These are phyloP conservation scores for Marchantia paleacea DNA, from an alignment of 225 moss, liverwort and hornwort species.

Conservation along the genomic window DNA sequence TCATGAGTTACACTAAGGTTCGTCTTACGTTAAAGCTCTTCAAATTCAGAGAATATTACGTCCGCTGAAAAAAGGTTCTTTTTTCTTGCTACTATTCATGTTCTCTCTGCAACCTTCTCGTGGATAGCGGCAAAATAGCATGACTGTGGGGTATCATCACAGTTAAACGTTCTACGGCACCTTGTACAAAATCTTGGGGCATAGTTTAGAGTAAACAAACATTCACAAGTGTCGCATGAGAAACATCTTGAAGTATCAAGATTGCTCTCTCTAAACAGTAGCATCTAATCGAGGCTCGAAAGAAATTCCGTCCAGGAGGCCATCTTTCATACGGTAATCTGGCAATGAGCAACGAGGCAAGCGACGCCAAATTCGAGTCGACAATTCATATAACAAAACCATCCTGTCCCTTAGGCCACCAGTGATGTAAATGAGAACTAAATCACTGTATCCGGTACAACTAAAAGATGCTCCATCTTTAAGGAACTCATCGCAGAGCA, in stretches of 20 bases:
- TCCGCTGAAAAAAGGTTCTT: too few relatives aligned
- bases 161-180: too few relatives aligned
- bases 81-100: too few relatives aligned
- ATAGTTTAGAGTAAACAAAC: too few relatives aligned
- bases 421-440: constrained; percentile 49
- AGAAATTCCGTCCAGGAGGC: constrained; percentile 51
- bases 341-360: constrained; percentile 46
- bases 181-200: too few relatives aligned
- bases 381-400: constrained; percentile 44
- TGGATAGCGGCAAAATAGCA: too few relatives aligned
- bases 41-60: too few relatives aligned
- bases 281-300: constrained; percentile 57
- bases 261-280: constrained; percentile 18
- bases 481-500: constrained; percentile 51
- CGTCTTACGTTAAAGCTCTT: too few relatives aligned
- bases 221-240: too few relatives aligned
- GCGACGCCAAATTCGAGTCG: constrained; percentile 43
- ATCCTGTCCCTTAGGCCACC: constrained; percentile 42
- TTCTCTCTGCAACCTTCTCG: too few relatives aligned
- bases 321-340: constrained; percentile 46
- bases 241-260: not conserved
- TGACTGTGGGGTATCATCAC: too few relatives aligned
- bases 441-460: constrained; percentile 48
- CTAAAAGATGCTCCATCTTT: constrained; percentile 53
- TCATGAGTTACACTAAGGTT: too few relatives aligned